Percentiles rank a stretch among this genome's conserved stretches.
These are phyloP conservation scores for Colletotrichum plurivorum DNA, from an alignment of 2,329 filamentous ascomycete species.

Conservation along the genomic window DNA sequence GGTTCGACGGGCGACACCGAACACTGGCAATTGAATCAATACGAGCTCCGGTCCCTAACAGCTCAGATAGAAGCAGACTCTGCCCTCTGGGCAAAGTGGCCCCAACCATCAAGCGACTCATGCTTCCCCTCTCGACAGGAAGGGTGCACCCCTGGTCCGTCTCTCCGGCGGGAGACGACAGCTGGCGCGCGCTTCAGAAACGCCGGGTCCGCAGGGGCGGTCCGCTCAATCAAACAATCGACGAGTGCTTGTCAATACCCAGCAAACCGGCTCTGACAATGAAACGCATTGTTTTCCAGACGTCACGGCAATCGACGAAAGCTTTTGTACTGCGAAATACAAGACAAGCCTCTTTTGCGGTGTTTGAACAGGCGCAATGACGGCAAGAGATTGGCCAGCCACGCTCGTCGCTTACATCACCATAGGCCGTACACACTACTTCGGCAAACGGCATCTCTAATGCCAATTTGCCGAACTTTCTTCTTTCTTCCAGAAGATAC, in stretches of 20 bases:
- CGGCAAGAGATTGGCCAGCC: neutral
- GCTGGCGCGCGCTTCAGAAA: constrained; percentile 38
- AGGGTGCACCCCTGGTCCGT: constrained; percentile 12
- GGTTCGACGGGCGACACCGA: constrained; percentile 3
- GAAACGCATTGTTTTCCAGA: constrained; percentile 30
- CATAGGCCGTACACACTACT: neutral
- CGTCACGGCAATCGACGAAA: neutral
- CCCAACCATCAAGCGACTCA: constrained; percentile 1
- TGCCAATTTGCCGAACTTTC: constrained; percentile 18
- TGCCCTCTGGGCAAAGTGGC: constrained; percentile 4
- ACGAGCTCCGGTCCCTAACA: neutral
- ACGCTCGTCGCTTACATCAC: constrained; percentile 5
- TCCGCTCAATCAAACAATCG: constrained; percentile 22
- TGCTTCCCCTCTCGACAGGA: neutral
- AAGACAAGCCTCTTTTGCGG: no score
- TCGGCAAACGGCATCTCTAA: constrained; percentile 27
- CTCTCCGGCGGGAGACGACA: constrained; percentile 8
- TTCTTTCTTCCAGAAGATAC: constrained; percentile 31
- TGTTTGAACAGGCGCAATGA: neutral
- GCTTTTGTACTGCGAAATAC: neutral
- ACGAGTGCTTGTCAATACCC: constrained; percentile 4
- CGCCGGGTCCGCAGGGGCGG: constrained; percentile 4
- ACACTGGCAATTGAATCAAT: neutral
- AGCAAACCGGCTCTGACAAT: neutral
- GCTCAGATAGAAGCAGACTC: constrained; percentile 11